These are phyloP conservation scores for Fusarium fracticaudum DNA, from an alignment of 2,329 filamentous ascomycete genomes.

Conservation along the genomic window DNA sequence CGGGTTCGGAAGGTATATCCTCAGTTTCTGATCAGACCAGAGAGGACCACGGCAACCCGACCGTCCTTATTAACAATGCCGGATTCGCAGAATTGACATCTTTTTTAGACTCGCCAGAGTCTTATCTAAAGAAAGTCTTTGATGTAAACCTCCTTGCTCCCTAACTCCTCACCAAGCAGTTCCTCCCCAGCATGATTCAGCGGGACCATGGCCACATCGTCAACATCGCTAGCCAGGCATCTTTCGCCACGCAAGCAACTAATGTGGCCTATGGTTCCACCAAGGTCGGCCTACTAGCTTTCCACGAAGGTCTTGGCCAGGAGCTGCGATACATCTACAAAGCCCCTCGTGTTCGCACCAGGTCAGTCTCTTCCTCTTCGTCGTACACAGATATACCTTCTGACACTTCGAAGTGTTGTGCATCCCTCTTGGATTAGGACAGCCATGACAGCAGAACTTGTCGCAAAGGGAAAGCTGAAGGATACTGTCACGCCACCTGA, in stretches of 20 bases:
- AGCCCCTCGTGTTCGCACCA: slow-evolving; percentile 67
- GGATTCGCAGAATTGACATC: neutral
- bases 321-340: slow-evolving; percentile 66
- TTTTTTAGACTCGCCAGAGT: neutral
- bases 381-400: neutral
- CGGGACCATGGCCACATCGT: slow-evolving; percentile 74
- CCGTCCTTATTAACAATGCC: neutral
- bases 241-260: slow-evolving; percentile 64
- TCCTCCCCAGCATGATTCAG: slow-evolving; percentile 68
- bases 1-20: neutral
- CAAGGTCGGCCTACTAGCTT: slow-evolving; percentile 69
- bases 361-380: slow-evolving; percentile 40
- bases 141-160: slow-evolving; percentile 72
- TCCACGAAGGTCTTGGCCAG: slow-evolving; percentile 69
- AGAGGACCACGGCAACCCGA: neutral
- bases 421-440: slow-evolving; percentile 54
- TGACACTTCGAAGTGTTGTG: slow-evolving; percentile 50
- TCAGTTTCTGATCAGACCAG: neutral
- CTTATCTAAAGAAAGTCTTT: slow-evolving; percentile 44
- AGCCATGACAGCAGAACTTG: slow-evolving; percentile 28
- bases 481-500: slow-evolving; percentile 29
- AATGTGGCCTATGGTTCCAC: slow-evolving; percentile 71
- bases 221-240: slow-evolving; percentile 71
- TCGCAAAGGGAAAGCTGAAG: slow-evolving; percentile 32
- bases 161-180: slow-evolving; percentile 68